These are phyloP conservation scores for Neurospora intermedia DNA, from an alignment of 495 filamentous ascomycete genomes.

Conservation along the genomic window DNA sequence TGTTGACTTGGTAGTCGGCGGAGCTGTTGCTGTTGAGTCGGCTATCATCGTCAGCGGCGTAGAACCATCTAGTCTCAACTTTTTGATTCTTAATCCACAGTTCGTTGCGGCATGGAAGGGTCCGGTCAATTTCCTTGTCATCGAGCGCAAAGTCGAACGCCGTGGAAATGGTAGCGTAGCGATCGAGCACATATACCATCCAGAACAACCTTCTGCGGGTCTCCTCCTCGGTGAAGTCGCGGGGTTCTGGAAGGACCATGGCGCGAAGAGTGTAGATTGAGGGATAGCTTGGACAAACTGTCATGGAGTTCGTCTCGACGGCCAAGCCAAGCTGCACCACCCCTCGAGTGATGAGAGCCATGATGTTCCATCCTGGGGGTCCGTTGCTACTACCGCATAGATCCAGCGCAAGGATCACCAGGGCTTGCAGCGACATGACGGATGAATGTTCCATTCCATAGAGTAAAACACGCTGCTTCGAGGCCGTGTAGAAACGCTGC, in stretches of 20 bases:
- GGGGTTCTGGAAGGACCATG: conserved; percentile 68
- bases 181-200: conserved; percentile 84
- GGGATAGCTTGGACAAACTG: conserved; percentile 59
- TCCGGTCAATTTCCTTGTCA: conserved; percentile 80
- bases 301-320: conserved; percentile 65
- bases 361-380: conserved; percentile 78
- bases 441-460: conserved; percentile 81
- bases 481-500: conserved; percentile 62
- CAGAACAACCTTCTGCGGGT: conserved; percentile 74
- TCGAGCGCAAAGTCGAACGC: conserved; percentile 83
- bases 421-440: conserved; percentile 74
- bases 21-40: conserved; percentile 8
- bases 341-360: conserved; percentile 75
- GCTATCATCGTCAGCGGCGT: conserved; percentile 35
- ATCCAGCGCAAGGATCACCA: conserved; percentile 74
- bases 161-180: conserved; percentile 79
- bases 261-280: conserved; percentile 80
- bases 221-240: conserved; percentile 82
- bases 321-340: conserved; percentile 78
- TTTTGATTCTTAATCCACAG: conserved; percentile 73
- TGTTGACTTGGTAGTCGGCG: conserved; percentile 52
- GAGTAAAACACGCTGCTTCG: conserved; percentile 75
- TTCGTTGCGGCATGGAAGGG: conserved; percentile 75
- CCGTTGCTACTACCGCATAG: conserved; percentile 72
- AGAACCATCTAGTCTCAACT: conserved; percentile 76